Evolutionary conservation across 208 protist genomes (phyloP).

Genomic region (Tritrichomonas foetus): DNA sequence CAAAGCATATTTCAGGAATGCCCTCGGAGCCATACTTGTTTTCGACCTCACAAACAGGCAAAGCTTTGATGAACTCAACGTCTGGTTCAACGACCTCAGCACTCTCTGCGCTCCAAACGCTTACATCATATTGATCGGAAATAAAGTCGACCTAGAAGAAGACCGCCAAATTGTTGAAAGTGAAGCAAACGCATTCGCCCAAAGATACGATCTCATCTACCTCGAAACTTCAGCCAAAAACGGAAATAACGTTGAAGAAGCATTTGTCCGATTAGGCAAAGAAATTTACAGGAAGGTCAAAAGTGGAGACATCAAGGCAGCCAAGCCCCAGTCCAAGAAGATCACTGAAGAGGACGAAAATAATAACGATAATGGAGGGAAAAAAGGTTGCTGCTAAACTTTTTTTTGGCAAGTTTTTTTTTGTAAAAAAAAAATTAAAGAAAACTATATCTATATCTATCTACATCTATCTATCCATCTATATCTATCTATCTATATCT

Average conservation of each 20-base stretch:
- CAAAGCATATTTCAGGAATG: slow-evolving; percentile 87
- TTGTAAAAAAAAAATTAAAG: too few relatives aligned
- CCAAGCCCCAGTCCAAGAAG: background rate
- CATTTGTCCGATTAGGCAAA: background rate
- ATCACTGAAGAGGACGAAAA: too few relatives aligned
- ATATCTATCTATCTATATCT: too few relatives aligned
- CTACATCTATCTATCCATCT: too few relatives aligned
- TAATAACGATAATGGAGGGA: too few relatives aligned
- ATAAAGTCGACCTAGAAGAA: background rate
- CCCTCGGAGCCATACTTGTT: slow-evolving; percentile 74
- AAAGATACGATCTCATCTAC: background rate
- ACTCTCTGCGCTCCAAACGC: background rate
- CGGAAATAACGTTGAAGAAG: background rate
- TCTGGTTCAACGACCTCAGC: background rate
- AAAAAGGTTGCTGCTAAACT: too few relatives aligned
- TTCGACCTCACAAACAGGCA: background rate
- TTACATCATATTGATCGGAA: background rate
- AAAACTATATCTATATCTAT: too few relatives aligned
- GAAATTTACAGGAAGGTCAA: background rate
- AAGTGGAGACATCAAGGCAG: background rate
- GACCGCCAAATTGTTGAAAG: background rate
- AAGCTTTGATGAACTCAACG: background rate
- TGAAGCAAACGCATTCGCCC: background rate
- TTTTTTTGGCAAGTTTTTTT: too few relatives aligned
- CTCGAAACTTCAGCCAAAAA: slow-evolving; percentile 11